Evolutionary conservation across 148 eudicot genomes (phyloP), one percentile per base, ranked within the genome.

Genomic region (Drosera capensis): DNA sequence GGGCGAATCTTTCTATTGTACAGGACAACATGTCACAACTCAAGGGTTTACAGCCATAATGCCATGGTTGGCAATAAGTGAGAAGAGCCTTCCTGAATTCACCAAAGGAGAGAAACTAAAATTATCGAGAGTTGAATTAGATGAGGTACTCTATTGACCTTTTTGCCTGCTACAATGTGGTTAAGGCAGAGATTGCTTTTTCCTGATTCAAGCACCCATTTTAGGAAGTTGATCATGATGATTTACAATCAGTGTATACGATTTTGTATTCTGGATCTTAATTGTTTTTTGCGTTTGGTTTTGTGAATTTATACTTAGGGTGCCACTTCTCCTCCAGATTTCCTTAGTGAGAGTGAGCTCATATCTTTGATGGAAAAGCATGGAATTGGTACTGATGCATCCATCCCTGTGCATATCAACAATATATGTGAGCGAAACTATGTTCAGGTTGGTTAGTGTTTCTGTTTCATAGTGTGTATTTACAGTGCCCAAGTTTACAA

Each of bases 311-410:
- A 39, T 45, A 28, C 49, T 45, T 52, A 87, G 96, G 96, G 96
- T 14, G 64, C 62, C 21, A 87, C 96, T 9, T 55, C 55, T 7
- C 80, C 96, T 44, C 96, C 96, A 39, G 94, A 82, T 72, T 82
- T 71, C 65, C 90, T 82, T 19, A 79, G 62, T 23, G 96, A 87
- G 58, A 87, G 96, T 68, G 96, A 87, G 71, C 70, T 87, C 29
- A 87, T 87, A 53, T 79, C 96, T n/a, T 68, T 87, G 17, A 87
- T 87, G 96, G 96, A 87, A 62, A 87, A 87, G 67, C 72, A 87
- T 56, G 96, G 90, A 63, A 87, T 87, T 56, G 96, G 96, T 26
- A 87, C 96, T 25, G 96, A 87, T 66, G 96, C 96, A 56, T 87
- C 96, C 2, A 87, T 87, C 60, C 71, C 96, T 26, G 96, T 87